Conservation (phyloP, 2,329 filamentous ascomycete species). For the Fusarium torulosum region DNA sequence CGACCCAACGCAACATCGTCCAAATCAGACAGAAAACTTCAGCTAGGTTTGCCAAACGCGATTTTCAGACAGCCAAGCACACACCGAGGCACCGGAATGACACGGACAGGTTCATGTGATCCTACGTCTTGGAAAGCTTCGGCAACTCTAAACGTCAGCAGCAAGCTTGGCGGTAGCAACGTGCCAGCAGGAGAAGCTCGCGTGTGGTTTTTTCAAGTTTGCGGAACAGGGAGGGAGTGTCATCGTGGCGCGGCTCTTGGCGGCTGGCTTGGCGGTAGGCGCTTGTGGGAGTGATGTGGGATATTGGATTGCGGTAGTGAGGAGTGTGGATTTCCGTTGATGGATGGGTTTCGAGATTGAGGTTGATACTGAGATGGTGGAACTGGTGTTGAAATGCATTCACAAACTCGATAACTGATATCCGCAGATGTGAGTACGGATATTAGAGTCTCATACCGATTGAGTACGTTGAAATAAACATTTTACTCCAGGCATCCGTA, state of each 20-base stretch:
- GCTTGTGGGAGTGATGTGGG: neutral
- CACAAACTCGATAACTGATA: too few relatives aligned
- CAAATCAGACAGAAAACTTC: neutral
- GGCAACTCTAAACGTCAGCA: constrained; percentile 1
- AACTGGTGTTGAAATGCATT: neutral
- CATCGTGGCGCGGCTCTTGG: constrained; percentile 32
- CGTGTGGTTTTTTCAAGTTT: neutral
- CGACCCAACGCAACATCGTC: neutral
- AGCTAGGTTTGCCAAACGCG: neutral
- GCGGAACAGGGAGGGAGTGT: neutral
- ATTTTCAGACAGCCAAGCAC: neutral
- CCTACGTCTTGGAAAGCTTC: neutral
- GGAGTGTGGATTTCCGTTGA: too few relatives aligned
- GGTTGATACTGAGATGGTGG: neutral
- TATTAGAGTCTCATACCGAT: neutral
- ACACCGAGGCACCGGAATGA: neutral
- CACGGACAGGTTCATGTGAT: neutral
- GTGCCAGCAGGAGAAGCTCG: constrained; percentile 12
- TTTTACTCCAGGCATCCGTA: neutral
- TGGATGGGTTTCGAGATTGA: too few relatives aligned
- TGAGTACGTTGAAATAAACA: neutral
- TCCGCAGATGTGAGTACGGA: neutral
- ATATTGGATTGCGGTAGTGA: neutral
- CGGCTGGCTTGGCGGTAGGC: constrained; percentile 17
- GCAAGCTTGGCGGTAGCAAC: constrained; percentile 15